Evolutionary conservation across 2,329 filamentous ascomycete genomes (phyloP), one percentile per base, ranked within the genome.

Genomic region (Epichloe amarillans): DNA sequence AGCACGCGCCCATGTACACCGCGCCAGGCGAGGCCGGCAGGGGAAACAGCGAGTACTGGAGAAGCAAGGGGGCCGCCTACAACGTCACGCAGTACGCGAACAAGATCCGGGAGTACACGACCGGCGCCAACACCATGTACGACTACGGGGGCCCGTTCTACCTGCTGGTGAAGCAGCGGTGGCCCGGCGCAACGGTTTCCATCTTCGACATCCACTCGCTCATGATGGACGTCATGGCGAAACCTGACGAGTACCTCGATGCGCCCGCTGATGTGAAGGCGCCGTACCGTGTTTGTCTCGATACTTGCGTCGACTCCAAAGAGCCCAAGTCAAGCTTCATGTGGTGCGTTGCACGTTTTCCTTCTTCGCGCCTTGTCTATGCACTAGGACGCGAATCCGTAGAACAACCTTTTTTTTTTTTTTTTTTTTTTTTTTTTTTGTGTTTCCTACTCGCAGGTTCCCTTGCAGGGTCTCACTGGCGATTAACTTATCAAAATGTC

Each of bases 121-220:
- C 69, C 11, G 66, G 60, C 14, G 71, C 74, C 52, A 79, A 80
- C 64, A 67, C 62, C 45, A 61, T 76, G 48, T 72, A 73, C 52
- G 65, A 67, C 47, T 76, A 74, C 55, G 75, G 74, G 43, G 71
- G 65, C n/a, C 69, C 75, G 2, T 73, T 72, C 56, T 63, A 77
- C 55, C 48, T 69, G 0, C 45, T 67, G 14, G 57, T 75, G 49
- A 63, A 68, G 54, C 63, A 64, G 45, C 68, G 76, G 4, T 80
- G 76, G 71, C 74, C 73, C 0, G 79, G 73, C 2, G 80, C 82
- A 1, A 73, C 74, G 2, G 69, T 90, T 52, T 79, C 80, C 3
- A 62, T 86, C 42, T 83, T 86, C 60, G 78, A 91, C 62, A 77
- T 83, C 35, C 77, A 88, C 64, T 70, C 67, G 35, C 67, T 87